These are phyloP conservation scores for Vitis vinifera DNA, from an alignment of 164 flowering plant species.

Conservation along the genomic window DNA sequence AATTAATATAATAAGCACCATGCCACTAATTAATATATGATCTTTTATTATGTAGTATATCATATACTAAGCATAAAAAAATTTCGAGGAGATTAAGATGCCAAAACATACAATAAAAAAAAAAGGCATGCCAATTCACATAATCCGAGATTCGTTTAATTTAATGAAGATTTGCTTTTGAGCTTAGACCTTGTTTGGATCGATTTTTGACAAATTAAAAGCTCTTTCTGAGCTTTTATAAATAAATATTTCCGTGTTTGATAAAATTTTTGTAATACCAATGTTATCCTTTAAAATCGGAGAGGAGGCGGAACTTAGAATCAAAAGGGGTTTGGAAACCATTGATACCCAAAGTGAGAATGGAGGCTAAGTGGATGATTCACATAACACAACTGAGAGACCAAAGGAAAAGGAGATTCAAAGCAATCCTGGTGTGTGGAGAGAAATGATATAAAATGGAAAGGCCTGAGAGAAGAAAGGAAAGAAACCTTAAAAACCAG, in stretches of 20 bases:
- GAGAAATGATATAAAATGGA: neutral
- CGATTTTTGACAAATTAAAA: too few relatives aligned
- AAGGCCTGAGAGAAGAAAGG: constrained; percentile 8
- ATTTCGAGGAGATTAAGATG: constrained; percentile 36
- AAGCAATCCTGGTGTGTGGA: neutral
- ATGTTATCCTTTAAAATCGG: too few relatives aligned
- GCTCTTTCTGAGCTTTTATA: too few relatives aligned
- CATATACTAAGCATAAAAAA: constrained; percentile 1
- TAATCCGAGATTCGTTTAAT: constrained; percentile 5
- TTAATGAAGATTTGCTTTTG: neutral
- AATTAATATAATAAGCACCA: constrained; percentile 1
- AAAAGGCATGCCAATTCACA: constrained; percentile 5
- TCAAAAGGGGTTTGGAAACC: neutral
- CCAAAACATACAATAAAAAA: neutral
- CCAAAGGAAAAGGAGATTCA: constrained; percentile 1
- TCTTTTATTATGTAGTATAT: neutral
- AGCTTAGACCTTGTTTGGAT: neutral
- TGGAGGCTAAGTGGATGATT: constrained; percentile 16
- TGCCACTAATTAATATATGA: neutral
- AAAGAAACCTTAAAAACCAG: constrained; percentile 19
- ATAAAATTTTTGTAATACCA: too few relatives aligned
- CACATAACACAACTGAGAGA: constrained; percentile 6
- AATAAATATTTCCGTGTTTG: too few relatives aligned
- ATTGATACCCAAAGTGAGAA: constrained; percentile 3
- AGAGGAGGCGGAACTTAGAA: neutral